phyloP scores from a whole-genome alignment of 2,329 filamentous ascomycete species.

The Alternaria sp. region DNA sequence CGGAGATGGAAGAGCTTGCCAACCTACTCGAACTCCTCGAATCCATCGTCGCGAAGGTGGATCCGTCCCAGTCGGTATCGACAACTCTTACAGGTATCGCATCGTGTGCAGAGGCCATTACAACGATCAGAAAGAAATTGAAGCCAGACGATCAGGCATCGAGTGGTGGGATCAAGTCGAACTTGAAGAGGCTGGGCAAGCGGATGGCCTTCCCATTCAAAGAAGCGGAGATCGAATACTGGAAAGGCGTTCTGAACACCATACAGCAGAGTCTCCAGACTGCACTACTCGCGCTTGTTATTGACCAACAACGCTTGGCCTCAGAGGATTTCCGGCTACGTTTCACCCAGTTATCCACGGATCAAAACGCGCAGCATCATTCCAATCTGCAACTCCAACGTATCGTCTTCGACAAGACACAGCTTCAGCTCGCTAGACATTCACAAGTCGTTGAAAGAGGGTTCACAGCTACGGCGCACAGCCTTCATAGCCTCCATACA shows the following conservation, averaged over 20 bases:
- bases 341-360: neutral
- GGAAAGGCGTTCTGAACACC: neutral
- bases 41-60: fast-evolving
- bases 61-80: neutral
- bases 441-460: neutral
- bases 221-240: neutral
- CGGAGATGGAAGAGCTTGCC: neutral
- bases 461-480: neutral
- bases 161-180: neutral
- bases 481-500: neutral
- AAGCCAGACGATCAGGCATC: neutral
- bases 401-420: neutral
- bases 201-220: neutral
- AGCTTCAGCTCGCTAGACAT: neutral
- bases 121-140: neutral
- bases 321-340: fast-evolving
- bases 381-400: neutral
- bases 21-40: neutral
- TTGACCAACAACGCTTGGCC: neutral
- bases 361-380: neutral
- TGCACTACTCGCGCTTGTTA: neutral
- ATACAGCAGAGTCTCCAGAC: neutral
- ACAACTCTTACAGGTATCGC: neutral
- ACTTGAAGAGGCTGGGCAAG: neutral
- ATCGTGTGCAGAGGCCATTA: neutral